A percentile compares a stretch with the other conserved stretches of the same genome.
These are phyloP conservation scores for Linnemannia hyalina DNA, from an alignment of 192 early-diverging fungal genomes.

Conservation along the genomic window DNA sequence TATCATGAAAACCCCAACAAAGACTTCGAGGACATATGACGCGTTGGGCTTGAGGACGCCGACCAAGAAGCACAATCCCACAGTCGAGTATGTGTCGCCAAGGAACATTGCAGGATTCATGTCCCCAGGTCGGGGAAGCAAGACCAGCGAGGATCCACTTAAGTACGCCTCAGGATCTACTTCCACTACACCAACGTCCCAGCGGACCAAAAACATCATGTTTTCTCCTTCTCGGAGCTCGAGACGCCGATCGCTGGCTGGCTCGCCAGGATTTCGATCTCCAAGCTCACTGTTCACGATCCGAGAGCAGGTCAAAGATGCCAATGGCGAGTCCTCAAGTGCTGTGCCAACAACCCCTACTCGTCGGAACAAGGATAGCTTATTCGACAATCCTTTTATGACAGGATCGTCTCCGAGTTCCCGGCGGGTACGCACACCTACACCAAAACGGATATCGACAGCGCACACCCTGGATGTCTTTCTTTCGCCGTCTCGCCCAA, in stretches of 20 bases:
- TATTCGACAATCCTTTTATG: background rate
- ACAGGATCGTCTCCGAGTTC: background rate
- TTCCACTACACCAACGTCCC: constrained; percentile 9
- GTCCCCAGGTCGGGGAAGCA: constrained; percentile 27
- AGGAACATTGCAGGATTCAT: constrained; percentile 35
- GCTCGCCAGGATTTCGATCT: constrained; percentile 14
- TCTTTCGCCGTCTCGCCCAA: constrained; percentile 27
- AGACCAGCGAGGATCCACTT: constrained; percentile 1
- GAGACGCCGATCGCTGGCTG: constrained; percentile 4
- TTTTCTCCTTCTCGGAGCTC: constrained; percentile 27
- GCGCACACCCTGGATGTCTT: background rate
- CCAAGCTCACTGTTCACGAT: constrained; percentile 24
- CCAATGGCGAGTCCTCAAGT: background rate
- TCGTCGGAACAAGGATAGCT: background rate
- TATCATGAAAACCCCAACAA: constrained; percentile 18
- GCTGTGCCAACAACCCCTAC: background rate
- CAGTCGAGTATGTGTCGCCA: constrained; percentile 45
- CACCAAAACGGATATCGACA: constrained; percentile 4
- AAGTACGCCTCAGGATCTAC: constrained; percentile 7
- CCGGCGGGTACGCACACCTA: constrained; percentile 12
- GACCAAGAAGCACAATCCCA: constrained; percentile 16
- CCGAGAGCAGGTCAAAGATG: constrained; percentile 2
- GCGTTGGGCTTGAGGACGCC: constrained; percentile 15
- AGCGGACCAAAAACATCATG: background rate
- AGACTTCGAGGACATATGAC: constrained; percentile 15